phyloP scores from a whole-genome alignment of 1,139 yeast species.

The Candida neerlandica region DNA sequence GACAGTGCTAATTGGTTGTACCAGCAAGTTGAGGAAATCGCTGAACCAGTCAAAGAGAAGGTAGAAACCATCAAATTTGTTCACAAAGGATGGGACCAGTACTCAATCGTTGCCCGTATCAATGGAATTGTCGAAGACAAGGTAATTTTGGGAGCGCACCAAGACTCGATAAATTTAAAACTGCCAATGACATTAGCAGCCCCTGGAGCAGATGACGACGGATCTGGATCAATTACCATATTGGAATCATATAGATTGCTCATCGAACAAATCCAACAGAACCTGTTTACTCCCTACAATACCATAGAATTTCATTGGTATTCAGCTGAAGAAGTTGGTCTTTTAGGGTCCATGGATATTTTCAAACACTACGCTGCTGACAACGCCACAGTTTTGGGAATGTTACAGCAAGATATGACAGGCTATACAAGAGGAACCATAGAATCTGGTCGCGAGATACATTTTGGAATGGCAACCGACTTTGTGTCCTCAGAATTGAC shows the following conservation, averaged over 20 bases:
- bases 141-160: conserved; percentile 86
- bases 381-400: conserved; percentile 65
- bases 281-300: conserved; percentile 58
- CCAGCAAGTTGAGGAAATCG: conserved; percentile 46
- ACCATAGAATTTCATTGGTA: conserved; percentile 92
- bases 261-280: conserved; percentile 36
- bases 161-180: conserved; percentile 77
- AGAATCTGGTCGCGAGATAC: conserved; percentile 62
- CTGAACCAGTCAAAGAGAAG: conserved; percentile 37
- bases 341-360: conserved; percentile 82
- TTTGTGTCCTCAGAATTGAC: conserved; percentile 63
- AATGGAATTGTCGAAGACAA: conserved; percentile 38
- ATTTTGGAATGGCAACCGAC: conserved; percentile 80
- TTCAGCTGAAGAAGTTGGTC: conserved; percentile 93
- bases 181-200: conserved; percentile 72
- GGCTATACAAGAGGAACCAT: conserved; percentile 67
- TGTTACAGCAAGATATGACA: conserved; percentile 96
- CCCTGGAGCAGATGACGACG: conserved; percentile 97
- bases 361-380: conserved; percentile 55
- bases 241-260: conserved; percentile 74
- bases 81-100: conserved; percentile 49
- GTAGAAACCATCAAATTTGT: conserved; percentile 31
- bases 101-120: conserved; percentile 41
- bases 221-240: conserved; percentile 81
- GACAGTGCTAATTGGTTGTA: conserved; percentile 76